Percentiles rank a stretch among this genome's conserved stretches.
phyloP scores from a whole-genome alignment of 371 early-diverging fungal genomes.

The Dipsacomyces acuminosporus region DNA sequence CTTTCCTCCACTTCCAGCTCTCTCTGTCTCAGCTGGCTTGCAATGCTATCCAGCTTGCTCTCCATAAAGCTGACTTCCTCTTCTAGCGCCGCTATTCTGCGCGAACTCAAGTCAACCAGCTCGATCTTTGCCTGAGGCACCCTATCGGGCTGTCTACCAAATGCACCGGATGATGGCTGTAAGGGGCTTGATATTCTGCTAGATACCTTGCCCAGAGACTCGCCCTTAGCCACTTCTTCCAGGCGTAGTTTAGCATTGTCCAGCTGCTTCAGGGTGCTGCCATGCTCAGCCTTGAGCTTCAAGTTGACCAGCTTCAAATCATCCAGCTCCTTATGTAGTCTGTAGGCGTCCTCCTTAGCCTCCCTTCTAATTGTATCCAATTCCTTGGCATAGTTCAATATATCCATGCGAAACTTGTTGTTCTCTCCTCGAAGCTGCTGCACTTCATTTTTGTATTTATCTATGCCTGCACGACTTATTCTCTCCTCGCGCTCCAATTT shows the following conservation, averaged over 20 bases:
- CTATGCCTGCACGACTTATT: conserved; percentile 10
- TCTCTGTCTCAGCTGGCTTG: conserved; percentile 11
- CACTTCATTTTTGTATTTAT: conserved; percentile 12
- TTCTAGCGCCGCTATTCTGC: conserved; percentile 31
- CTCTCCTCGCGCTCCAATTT: conserved; percentile 36
- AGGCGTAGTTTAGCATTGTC: conserved; percentile 17
- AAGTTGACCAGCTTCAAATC: conserved; percentile 29
- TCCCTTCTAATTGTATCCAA: conserved; percentile 16
- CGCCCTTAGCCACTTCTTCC: conserved; percentile 11
- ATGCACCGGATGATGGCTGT: neutral
- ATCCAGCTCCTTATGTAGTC: conserved; percentile 11
- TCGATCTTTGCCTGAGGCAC: conserved; percentile 22
- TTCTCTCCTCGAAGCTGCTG: conserved; percentile 33
- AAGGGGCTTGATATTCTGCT: conserved; percentile 7
- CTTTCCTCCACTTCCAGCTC: conserved; percentile 33
- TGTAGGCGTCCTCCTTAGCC: conserved; percentile 18
- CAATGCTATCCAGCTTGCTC: conserved; percentile 10
- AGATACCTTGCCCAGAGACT: conserved; percentile 21
- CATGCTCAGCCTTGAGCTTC: conserved; percentile 20
- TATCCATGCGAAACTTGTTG: conserved; percentile 29
- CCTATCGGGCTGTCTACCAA: neutral
- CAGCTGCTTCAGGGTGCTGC: conserved; percentile 12
- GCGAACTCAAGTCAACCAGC: conserved; percentile 36
- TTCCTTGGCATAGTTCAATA: conserved; percentile 26
- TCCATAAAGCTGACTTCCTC: conserved; percentile 29